Conservation (phyloP, 257 asterid species). For the Orobanche coerulescens region DNA sequence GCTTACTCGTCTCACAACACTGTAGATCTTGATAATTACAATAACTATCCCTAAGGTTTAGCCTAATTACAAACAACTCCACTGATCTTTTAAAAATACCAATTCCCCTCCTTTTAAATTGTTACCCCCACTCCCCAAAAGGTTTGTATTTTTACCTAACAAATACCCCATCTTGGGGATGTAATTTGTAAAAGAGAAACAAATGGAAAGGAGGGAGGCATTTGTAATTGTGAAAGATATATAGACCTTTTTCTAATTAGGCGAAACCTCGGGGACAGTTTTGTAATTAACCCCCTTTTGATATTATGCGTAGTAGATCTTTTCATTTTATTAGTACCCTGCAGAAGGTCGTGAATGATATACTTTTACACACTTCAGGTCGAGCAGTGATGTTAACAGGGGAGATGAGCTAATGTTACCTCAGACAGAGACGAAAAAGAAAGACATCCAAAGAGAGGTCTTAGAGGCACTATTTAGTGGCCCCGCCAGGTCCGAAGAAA, state of each 20-base stretch:
- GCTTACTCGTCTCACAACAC: background rate
- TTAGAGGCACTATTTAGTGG: slow-evolving; percentile 42
- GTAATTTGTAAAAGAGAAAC: background rate
- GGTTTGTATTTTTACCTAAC: no score
- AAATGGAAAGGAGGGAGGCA: no score
- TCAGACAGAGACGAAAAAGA: slow-evolving; percentile 22
- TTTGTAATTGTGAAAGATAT: no score
- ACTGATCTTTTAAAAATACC: background rate
- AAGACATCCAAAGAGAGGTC: slow-evolving; percentile 41
- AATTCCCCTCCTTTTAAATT: background rate
- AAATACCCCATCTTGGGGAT: no score
- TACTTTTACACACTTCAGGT: slow-evolving; percentile 26
- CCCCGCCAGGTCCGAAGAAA: slow-evolving; percentile 34
- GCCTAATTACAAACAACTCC: background rate
- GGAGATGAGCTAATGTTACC: slow-evolving; percentile 24
- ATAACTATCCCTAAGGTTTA: background rate
- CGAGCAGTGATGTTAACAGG: slow-evolving; percentile 20
- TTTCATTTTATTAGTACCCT: no score
- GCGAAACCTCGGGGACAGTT: no score
- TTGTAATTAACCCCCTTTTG: no score
- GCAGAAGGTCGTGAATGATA: no score
- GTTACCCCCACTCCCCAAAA: background rate
- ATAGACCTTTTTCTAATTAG: no score
- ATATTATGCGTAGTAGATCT: no score
- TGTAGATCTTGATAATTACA: background rate